Percentiles rank a stretch among this genome's conserved stretches.
These are phyloP conservation scores for Arabidopsis thaliana DNA, from an alignment of 345 rosid species.

Conservation along the genomic window DNA sequence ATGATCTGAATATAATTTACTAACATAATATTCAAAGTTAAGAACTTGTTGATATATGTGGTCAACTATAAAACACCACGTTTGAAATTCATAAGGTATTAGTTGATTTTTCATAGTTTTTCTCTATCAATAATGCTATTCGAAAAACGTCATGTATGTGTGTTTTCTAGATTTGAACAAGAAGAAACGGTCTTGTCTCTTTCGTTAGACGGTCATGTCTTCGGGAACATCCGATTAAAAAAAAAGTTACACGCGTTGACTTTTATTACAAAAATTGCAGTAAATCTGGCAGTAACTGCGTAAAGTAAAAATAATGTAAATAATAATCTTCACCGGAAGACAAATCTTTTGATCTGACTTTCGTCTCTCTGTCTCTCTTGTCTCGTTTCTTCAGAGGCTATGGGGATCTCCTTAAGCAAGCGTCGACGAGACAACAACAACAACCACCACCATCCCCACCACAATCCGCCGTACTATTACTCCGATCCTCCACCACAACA, in stretches of 20 bases:
- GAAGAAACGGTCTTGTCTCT: not conserved
- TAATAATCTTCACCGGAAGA: not conserved
- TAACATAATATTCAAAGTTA: not conserved
- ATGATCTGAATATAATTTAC: not conserved
- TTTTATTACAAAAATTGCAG: conserved; percentile 8
- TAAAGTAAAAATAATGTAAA: not conserved
- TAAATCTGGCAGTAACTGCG: conserved; percentile 24
- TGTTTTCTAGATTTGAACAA: not conserved
- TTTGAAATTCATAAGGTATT: too few relatives aligned
- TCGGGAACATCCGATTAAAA: not conserved
- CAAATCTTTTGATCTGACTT: conserved; percentile 25
- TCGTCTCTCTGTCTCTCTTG: conserved; percentile 17
- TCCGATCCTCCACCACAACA: conserved; percentile 39
- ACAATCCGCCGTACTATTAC: conserved; percentile 49
- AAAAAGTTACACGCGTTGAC: conserved; percentile 5
- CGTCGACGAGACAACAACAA: conserved; percentile 65
- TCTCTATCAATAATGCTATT: too few relatives aligned
- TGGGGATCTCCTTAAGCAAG: conserved; percentile 83
- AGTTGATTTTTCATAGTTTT: too few relatives aligned
- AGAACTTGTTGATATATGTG: too few relatives aligned
- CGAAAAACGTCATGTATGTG: too few relatives aligned
- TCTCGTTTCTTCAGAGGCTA: conserved; percentile 28
- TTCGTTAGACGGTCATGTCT: not conserved
- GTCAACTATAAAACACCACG: too few relatives aligned
- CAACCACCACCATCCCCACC: conserved; percentile 45